Percentiles rank a stretch among this genome's conserved stretches.
Evolutionary conservation across 116 monocot genomes (phyloP).

Genomic region (Thalassia testudinum): DNA sequence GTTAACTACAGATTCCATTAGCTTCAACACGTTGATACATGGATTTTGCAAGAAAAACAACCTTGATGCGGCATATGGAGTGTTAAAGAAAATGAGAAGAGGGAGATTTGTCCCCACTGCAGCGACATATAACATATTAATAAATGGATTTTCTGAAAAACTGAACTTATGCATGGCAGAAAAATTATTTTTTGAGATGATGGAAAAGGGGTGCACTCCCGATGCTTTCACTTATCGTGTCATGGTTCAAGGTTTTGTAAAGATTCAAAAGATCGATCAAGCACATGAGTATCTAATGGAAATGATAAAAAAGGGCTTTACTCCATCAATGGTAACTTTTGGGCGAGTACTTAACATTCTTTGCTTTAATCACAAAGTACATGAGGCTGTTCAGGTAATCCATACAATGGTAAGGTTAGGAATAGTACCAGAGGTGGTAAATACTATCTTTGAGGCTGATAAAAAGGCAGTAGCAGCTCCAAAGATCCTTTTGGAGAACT

Average conservation of each 20-base stretch:
- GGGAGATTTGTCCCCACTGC: conserved; percentile 23
- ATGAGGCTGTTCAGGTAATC: conserved; percentile 60
- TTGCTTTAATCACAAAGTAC: conserved; percentile 18
- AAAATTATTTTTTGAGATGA: conserved; percentile 66
- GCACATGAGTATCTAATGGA: conserved; percentile 38
- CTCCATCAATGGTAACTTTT: conserved; percentile 71
- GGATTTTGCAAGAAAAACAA: conserved; percentile 65
- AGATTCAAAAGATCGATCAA: conserved; percentile 34
- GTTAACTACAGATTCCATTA: conserved; percentile 54
- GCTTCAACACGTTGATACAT: conserved; percentile 70
- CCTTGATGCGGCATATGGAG: conserved; percentile 43
- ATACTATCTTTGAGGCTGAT: conserved; percentile 63
- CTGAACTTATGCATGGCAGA: conserved; percentile 46
- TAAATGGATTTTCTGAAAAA: conserved; percentile 46
- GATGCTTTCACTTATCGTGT: conserved; percentile 65
- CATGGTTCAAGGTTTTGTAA: conserved; percentile 59
- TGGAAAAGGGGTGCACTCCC: conserved; percentile 21
- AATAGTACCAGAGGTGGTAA: conserved; percentile 55
- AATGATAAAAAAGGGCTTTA: conserved; percentile 31
- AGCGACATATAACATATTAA: conserved; percentile 70
- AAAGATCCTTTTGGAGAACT: conserved; percentile 83
- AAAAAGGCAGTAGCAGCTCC: conserved; percentile 87
- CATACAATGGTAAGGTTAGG: conserved; percentile 48
- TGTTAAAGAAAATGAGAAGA: conserved; percentile 48
- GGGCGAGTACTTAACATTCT: conserved; percentile 59